Base-by-base conservation (phyloP, 345 rosid species). In the Corymbia maculata region DNA sequence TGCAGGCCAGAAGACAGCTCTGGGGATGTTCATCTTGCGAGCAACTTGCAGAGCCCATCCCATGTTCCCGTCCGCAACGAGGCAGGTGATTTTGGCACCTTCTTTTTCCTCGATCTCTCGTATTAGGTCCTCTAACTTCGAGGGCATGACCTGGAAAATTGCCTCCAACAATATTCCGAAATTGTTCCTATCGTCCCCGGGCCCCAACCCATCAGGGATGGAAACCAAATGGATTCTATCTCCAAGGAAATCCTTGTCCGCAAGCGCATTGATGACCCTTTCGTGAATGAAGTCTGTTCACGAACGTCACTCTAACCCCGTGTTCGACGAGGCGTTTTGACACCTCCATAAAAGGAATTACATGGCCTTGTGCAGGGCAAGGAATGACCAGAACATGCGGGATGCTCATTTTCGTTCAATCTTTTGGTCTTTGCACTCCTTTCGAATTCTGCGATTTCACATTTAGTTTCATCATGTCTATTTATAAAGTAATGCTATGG, bases 311-410 rank as follows among this genome's bases (percentile, higher is more conserved):
- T 51, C 45, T 86, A 61, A 90, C n/a, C 19, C 91, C 87, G 21
- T 79, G 87, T 7, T 88, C 24, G 80, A 49, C 88, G 9, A 90
- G 51, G 42, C 88, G n/a, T 50, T 32, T 87, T 9, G 89, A 70
- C 15, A 88, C 21, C 85, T 90, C 89, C 84, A 90, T 44, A 4
- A 90, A 85, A 45, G 91, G 91, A 79, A 87, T 50, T 30, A 90
- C 89, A 51, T 90, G 91, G 53, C 91, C 91, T 82, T 88, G 89
- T 47, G 89, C 89, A 50, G 88, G 91, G 53, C 26, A 90, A 70
- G 91, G 91, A 6, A 88, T 51, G 15, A 75, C 88, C 26, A 90
- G 10, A 36, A 88, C 88, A 50, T 88, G 89, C 14, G 86, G 84
- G 19, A 15, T 84, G 52, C 30, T 52, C 55, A 84, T 84, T 50